These are phyloP conservation scores for Huntiella moniliformis DNA, from an alignment of 2,329 filamentous ascomycete species.

Conservation along the genomic window DNA sequence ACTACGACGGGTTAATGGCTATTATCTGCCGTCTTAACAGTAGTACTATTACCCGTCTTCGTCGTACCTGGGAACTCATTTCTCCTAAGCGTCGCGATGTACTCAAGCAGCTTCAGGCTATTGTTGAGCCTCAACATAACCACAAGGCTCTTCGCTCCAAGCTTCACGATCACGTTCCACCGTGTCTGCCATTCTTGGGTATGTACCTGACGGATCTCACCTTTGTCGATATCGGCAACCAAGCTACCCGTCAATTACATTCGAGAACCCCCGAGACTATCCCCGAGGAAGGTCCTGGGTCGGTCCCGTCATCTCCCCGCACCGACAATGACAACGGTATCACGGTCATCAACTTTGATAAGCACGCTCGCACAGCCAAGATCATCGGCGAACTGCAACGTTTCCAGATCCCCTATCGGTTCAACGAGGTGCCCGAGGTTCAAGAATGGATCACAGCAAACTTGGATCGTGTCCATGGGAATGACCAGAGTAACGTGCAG, in stretches of 20 bases:
- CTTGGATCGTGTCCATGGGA: slow-evolving; percentile 53
- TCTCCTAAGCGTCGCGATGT: slow-evolving; percentile 66
- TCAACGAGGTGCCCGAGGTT: slow-evolving; percentile 67
- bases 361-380: slow-evolving; percentile 82
- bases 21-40: slow-evolving; percentile 90
- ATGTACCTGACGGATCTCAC: slow-evolving; percentile 94
- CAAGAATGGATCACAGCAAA: slow-evolving; percentile 84
- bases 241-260: slow-evolving; percentile 59
- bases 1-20: slow-evolving; percentile 93
- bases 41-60: slow-evolving; percentile 72
- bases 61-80: slow-evolving; percentile 80
- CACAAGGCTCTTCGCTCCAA: slow-evolving; percentile 70
- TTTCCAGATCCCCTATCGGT: slow-evolving; percentile 82
- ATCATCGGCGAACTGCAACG: slow-evolving; percentile 91
- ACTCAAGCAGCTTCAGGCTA: slow-evolving; percentile 59
- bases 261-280: slow-evolving; percentile 13
- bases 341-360: slow-evolving; percentile 92
- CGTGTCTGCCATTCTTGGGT: slow-evolving; percentile 86
- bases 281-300: slow-evolving; percentile 23
- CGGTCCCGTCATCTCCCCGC: slow-evolving; percentile 29
- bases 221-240: slow-evolving; percentile 89
- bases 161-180: slow-evolving; percentile 70
- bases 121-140: slow-evolving; percentile 81
- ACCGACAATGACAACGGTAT: slow-evolving; percentile 43
- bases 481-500: slow-evolving; percentile 36